Percentiles rank a stretch among this genome's conserved stretches.
Conservation (phyloP, 73 alveolate genomes). For the Tetrahymena borealis region DNA sequence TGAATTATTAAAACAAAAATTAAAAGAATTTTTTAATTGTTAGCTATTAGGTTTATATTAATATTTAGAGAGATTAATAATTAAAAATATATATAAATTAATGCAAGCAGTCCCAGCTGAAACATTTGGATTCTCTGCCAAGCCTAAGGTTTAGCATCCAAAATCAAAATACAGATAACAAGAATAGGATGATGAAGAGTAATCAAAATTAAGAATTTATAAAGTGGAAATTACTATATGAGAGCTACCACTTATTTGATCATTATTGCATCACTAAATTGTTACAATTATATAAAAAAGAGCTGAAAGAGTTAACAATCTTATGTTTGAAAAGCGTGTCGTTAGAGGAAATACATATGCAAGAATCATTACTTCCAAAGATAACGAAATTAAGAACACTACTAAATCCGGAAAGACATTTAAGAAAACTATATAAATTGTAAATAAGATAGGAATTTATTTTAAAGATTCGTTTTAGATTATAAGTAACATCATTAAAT, state of each 20-base stretch:
- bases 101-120: constrained; percentile 37
- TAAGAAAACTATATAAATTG: constrained; percentile 18
- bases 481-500: too few species aligned
- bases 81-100: background rate
- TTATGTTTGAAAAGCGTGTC: constrained; percentile 84
- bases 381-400: constrained; percentile 46
- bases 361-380: constrained; percentile 71
- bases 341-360: constrained; percentile 95
- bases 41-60: background rate
- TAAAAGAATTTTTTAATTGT: background rate
- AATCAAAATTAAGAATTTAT: background rate
- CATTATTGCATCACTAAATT: background rate
- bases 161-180: constrained; percentile 21
- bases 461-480: background rate
- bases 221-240: too few species aligned
- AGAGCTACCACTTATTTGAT: background rate
- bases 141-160: constrained; percentile 34
- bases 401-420: constrained; percentile 22
- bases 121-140: constrained; percentile 29
- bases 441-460: background rate
- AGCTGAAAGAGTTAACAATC: constrained; percentile 36
- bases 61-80: background rate
- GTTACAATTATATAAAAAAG: background rate
- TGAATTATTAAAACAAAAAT: background rate
- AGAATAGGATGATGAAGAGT: constrained; percentile 8